phyloP scores from a whole-genome alignment of 768 basidiomycete genomes.

The Psilocybe cyanescens region DNA sequence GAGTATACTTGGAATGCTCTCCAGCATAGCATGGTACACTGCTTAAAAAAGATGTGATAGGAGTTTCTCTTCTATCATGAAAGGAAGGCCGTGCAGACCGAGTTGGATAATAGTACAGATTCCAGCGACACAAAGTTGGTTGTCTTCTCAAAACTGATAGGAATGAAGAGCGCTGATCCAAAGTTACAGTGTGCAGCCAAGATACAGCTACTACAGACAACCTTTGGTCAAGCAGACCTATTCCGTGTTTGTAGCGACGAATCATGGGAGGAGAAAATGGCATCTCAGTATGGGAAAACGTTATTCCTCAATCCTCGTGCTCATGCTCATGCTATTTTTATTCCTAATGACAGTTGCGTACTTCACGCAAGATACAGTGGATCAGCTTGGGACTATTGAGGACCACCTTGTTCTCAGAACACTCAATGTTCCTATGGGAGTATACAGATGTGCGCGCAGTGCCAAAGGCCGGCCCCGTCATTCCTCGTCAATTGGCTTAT shows the following conservation, averaged over 20 bases:
- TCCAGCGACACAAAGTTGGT: constrained; percentile 52
- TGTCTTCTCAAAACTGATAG: background rate
- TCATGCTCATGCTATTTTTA: constrained; percentile 9
- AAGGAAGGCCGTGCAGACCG: constrained; percentile 50
- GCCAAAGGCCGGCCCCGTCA: constrained; percentile 30
- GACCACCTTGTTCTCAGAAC: constrained; percentile 57
- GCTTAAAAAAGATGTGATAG: constrained; percentile 34
- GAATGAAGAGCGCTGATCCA: background rate
- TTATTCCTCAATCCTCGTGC: constrained; percentile 6
- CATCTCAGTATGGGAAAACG: constrained; percentile 59
- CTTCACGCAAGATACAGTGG: constrained; percentile 66
- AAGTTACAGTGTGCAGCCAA: constrained; percentile 9
- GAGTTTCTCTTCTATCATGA: constrained; percentile 83
- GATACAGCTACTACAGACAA: constrained; percentile 17
- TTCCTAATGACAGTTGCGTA: constrained; percentile 63
- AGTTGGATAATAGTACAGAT: constrained; percentile 50
- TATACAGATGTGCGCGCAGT: constrained; percentile 68
- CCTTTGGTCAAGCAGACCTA: constrained; percentile 78
- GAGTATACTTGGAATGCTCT: constrained; percentile 30
- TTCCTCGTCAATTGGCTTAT: background rate
- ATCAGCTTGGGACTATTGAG: constrained; percentile 60
- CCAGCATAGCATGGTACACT: constrained; percentile 1
- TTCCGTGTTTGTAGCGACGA: constrained; percentile 73
- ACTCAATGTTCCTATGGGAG: constrained; percentile 59
- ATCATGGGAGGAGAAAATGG: constrained; percentile 75